phyloP scores from a whole-genome alignment of 2,329 filamentous ascomycete species.

The Periconia sp. region DNA sequence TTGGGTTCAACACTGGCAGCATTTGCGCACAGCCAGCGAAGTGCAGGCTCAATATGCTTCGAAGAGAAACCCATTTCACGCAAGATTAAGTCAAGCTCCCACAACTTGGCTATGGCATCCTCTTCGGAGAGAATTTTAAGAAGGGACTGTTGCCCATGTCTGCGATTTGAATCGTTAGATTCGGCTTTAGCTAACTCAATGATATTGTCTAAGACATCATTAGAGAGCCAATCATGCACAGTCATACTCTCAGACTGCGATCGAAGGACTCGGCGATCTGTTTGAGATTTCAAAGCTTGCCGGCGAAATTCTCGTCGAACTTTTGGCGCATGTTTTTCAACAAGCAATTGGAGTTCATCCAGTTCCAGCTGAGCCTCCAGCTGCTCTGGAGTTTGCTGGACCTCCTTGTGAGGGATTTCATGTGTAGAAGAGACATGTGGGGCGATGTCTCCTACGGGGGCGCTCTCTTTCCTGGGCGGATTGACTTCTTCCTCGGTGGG shows the following conservation, averaged over 20 bases:
- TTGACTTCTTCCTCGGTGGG: conserved; percentile 24
- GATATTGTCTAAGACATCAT: conserved; percentile 78
- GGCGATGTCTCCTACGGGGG: conserved; percentile 7
- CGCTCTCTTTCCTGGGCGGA: conserved; percentile 7
- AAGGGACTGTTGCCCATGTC: conserved; percentile 43
- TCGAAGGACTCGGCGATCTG: conserved; percentile 82
- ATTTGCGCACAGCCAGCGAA: conserved; percentile 44
- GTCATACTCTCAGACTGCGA: conserved; percentile 76
- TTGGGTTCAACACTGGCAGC: conserved; percentile 58
- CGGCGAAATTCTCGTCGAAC: conserved; percentile 79
- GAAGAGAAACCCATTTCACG: conserved; percentile 69
- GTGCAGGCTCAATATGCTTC: conserved; percentile 35
- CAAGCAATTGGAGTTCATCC: conserved; percentile 84
- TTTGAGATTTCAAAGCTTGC: conserved; percentile 79
- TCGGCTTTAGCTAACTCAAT: conserved; percentile 75
- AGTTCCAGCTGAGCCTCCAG: conserved; percentile 88
- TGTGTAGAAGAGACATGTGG: conserved; percentile 14
- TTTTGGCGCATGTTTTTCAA: conserved; percentile 83
- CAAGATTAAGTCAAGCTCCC: conserved; percentile 81
- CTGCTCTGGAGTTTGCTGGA: conserved; percentile 77
- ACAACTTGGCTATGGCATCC: conserved; percentile 78
- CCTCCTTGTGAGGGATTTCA: conserved; percentile 34
- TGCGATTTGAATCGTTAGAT: conserved; percentile 58
- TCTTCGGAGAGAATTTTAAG: conserved; percentile 68
- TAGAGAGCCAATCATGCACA: conserved; percentile 78